Conservation (phyloP, 2,329 filamentous ascomycete species). For the Sclerotinia trifoliorum region DNA sequence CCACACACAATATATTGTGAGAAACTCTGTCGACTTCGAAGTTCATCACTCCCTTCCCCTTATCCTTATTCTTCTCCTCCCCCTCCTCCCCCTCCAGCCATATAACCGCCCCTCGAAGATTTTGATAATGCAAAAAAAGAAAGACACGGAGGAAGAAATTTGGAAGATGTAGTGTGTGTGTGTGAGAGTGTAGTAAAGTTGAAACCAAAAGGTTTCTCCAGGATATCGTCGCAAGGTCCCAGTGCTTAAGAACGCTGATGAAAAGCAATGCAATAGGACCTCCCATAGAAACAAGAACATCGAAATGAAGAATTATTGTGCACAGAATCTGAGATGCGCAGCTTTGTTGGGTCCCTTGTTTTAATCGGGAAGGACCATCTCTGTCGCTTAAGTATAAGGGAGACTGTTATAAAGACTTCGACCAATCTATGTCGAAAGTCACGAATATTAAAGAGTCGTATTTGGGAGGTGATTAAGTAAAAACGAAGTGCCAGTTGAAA, state of each 20-base stretch:
- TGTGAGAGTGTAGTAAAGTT: conserved; percentile 25
- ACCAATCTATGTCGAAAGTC: conserved; percentile 46
- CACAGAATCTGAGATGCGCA: conserved; percentile 40
- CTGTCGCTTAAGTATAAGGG: conserved; percentile 41
- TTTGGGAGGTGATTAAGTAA: conserved; percentile 43
- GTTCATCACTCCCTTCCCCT: conserved; percentile 29
- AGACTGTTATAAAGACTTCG: conserved; percentile 48
- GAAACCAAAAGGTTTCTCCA: conserved; percentile 38
- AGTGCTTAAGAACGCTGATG: conserved; percentile 36
- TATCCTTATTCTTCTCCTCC: not conserved
- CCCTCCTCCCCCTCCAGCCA: conserved; percentile 2
- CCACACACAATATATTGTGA: conserved; percentile 30
- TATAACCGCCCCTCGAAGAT: conserved; percentile 34
- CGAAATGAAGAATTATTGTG: conserved; percentile 47
- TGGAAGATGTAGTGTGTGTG: conserved; percentile 26
- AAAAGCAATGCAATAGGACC: conserved; percentile 42
- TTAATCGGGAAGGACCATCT: conserved; percentile 38
- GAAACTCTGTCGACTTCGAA: conserved; percentile 27
- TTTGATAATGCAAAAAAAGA: conserved; percentile 33
- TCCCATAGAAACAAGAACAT: conserved; percentile 41
- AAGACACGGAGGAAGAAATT: conserved; percentile 32
- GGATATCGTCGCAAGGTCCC: conserved; percentile 41
- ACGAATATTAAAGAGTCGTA: conserved; percentile 45
- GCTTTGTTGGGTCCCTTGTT: conserved; percentile 30
- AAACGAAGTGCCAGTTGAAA: conserved; percentile 27